These are phyloP conservation scores for Cynara cardunculus DNA, from an alignment of 129 eudicot species.

Conservation along the genomic window DNA sequence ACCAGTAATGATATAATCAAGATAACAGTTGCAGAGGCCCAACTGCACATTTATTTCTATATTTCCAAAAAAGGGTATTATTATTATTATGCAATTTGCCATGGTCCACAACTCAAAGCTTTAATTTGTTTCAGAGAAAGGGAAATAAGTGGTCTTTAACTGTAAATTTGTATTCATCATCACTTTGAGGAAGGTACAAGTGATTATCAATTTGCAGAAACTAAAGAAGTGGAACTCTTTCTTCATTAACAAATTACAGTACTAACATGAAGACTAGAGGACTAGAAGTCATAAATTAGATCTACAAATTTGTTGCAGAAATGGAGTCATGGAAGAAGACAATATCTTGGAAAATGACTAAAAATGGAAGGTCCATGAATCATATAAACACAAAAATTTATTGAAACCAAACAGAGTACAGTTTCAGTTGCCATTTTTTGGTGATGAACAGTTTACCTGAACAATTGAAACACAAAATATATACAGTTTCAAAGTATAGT, in stretches of 20 bases:
- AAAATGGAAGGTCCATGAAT: conserved; percentile 12
- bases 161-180: background rate
- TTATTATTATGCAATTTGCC: background rate
- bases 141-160: background rate
- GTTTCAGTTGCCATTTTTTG: background rate
- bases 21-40: conserved; percentile 6
- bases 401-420: background rate
- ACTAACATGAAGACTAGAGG: background rate
- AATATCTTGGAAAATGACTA: conserved; percentile 12
- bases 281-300: conserved; percentile 24
- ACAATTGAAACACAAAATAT: background rate
- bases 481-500: background rate
- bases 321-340: conserved; percentile 1
- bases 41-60: conserved; percentile 8
- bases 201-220: conserved; percentile 19
- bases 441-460: conserved; percentile 1
- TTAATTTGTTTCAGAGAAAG: background rate
- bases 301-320: conserved; percentile 19
- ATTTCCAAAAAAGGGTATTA: background rate
- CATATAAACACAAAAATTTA: background rate
- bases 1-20: background rate
- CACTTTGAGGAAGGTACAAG: conserved; percentile 10
- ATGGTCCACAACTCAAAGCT: background rate
- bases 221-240: conserved; percentile 7
- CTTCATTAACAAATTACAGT: conserved; percentile 14